A percentile compares a stretch with the other conserved stretches of the same genome.
Evolutionary conservation across 495 filamentous ascomycete species (phyloP).

Genomic region (Aspergillus wentii): DNA sequence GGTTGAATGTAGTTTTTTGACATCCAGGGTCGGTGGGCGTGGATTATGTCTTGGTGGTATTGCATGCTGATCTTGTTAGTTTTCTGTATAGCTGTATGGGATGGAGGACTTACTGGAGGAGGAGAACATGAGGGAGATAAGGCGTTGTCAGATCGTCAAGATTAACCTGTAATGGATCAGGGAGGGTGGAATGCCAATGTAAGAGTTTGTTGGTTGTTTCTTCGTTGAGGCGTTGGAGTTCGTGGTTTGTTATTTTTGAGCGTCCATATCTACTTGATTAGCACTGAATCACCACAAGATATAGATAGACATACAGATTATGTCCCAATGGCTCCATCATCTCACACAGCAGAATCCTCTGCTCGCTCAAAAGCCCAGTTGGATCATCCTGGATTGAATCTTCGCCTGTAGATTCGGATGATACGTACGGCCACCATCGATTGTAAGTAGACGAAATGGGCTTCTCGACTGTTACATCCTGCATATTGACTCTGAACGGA

Average conservation of each 20-base stretch:
- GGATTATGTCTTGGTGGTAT: slow-evolving; percentile 49
- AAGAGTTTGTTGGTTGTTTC: slow-evolving; percentile 41
- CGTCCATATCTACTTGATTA: slow-evolving; percentile 32
- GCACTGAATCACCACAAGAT: too few relatives aligned
- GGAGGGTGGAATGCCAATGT: slow-evolving; percentile 43
- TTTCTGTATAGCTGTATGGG: neutral
- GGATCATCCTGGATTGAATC: slow-evolving; percentile 21
- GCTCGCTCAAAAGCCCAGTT: slow-evolving; percentile 37
- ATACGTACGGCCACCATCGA: slow-evolving; percentile 35
- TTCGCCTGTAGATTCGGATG: slow-evolving; percentile 33
- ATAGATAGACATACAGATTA: slow-evolving; percentile 47
- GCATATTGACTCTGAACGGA: slow-evolving; percentile 42
- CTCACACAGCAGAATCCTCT: slow-evolving; percentile 45
- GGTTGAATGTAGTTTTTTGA: slow-evolving; percentile 46
- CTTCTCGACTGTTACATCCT: slow-evolving; percentile 39
- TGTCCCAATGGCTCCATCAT: slow-evolving; percentile 44
- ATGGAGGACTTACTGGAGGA: slow-evolving; percentile 36
- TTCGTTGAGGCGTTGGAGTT: slow-evolving; percentile 39
- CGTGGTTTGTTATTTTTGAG: slow-evolving; percentile 37
- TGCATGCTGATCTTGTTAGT: slow-evolving; percentile 35
- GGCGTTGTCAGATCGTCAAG: slow-evolving; percentile 29
- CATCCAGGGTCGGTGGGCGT: slow-evolving; percentile 47
- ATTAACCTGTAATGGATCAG: slow-evolving; percentile 36
- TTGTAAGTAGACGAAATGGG: slow-evolving; percentile 28
- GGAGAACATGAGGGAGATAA: slow-evolving; percentile 41